Conservation (phyloP, 495 filamentous ascomycete genomes). For the Trichoderma asperelloides region DNA sequence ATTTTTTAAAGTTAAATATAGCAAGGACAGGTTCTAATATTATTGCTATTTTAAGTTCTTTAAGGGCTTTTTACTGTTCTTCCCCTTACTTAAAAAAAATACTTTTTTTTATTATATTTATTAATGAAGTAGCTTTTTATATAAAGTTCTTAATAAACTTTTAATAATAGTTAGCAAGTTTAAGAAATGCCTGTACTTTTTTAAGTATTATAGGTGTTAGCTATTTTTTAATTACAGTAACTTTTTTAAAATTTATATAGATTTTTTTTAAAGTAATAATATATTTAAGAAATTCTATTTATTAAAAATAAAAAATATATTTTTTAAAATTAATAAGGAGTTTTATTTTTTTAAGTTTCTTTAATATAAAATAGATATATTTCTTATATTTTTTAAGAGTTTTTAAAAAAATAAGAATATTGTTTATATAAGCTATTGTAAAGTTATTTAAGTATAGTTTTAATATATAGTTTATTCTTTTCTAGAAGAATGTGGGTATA, state of each 20-base stretch:
- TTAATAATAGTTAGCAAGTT: background rate
- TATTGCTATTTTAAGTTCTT: background rate
- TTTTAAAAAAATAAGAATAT: background rate
- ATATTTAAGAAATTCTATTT: too few relatives aligned
- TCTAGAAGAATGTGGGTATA: background rate
- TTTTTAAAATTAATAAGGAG: too few relatives aligned
- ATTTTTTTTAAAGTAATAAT: background rate
- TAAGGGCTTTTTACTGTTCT: background rate
- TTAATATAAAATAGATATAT: background rate
- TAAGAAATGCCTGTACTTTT: background rate
- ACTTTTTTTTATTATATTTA: background rate
- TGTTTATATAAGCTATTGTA: background rate
- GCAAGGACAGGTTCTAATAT: background rate
- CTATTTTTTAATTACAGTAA: background rate
- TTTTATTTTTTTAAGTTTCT: background rate
- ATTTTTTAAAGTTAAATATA: too few relatives aligned
- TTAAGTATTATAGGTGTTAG: too few relatives aligned
- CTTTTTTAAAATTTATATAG: background rate
- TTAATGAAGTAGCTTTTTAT: too few relatives aligned
- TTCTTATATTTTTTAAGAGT: background rate
- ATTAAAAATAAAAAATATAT: too few relatives aligned
- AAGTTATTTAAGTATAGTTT: background rate
- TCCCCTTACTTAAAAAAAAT: background rate
- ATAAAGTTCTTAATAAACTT: background rate
- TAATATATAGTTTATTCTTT: too few relatives aligned